phyloP scores from a whole-genome alignment of 2,329 filamentous ascomycete species.

The Botrytis porri region DNA sequence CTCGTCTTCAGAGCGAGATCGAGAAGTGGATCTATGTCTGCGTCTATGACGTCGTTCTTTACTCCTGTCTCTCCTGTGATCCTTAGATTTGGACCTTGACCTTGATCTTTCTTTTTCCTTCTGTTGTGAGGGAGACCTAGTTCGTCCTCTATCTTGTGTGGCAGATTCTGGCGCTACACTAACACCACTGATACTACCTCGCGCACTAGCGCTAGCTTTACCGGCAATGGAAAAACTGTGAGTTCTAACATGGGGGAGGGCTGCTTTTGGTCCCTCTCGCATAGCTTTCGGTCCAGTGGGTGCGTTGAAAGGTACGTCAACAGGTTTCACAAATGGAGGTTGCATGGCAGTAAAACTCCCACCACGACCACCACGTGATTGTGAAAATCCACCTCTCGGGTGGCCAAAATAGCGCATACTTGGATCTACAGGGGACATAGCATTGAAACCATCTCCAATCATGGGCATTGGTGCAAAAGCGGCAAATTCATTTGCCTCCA shows the following conservation, averaged over 20 bases:
- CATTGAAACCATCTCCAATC: constrained; percentile 30
- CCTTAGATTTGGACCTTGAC: constrained; percentile 37
- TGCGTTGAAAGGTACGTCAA: constrained; percentile 61
- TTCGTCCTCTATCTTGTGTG: constrained; percentile 30
- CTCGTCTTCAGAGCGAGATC: constrained; percentile 34
- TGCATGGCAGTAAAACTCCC: constrained; percentile 41
- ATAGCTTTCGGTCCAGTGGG: constrained; percentile 94
- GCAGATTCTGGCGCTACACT: constrained; percentile 32
- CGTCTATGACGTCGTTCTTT: constrained; percentile 33
- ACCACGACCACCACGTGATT: constrained; percentile 39
- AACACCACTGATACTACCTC: constrained; percentile 33
- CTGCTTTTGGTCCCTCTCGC: constrained; percentile 82
- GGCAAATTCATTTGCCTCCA: constrained; percentile 33
- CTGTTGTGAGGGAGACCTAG: constrained; percentile 31
- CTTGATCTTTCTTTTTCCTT: constrained; percentile 37
- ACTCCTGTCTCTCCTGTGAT: constrained; percentile 32
- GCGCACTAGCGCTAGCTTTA: constrained; percentile 32
- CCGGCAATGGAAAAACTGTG: constrained; percentile 41
- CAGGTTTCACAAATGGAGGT: constrained; percentile 36
- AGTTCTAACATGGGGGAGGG: constrained; percentile 60
- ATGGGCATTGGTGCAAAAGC: constrained; percentile 60
- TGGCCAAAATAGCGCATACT: constrained; percentile 32
- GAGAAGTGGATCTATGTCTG: constrained; percentile 35
- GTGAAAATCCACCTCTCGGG: constrained; percentile 32
- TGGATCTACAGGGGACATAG: constrained; percentile 20